Percentiles rank a stretch among this genome's conserved stretches.
These are phyloP conservation scores for Lipomyces chichibuensis DNA, from an alignment of 805 yeast genomes.

Conservation along the genomic window DNA sequence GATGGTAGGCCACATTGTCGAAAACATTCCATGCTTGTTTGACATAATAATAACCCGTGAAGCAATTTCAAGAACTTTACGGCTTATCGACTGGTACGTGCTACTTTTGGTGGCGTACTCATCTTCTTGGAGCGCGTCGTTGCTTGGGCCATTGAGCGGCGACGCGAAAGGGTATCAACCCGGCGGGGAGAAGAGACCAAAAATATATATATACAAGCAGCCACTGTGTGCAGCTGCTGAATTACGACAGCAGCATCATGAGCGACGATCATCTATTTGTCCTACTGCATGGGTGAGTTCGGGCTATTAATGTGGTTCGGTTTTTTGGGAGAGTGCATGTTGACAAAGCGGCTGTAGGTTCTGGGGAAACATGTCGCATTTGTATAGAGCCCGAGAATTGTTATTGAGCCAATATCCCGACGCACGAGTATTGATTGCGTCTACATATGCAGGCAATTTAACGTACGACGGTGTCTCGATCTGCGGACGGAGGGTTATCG, in stretches of 20 bases:
- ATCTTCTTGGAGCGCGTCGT: no score
- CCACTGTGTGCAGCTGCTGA: neutral
- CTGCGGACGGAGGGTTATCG: constrained; percentile 68
- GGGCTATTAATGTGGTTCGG: neutral
- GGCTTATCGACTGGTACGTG: no score
- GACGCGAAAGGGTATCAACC: no score
- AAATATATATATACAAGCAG: neutral
- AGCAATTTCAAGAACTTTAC: no score
- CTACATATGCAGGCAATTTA: constrained; percentile 27
- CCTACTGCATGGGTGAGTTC: constrained; percentile 69
- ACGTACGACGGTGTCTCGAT: constrained; percentile 82
- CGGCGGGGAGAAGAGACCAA: neutral
- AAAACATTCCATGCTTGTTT: neutral
- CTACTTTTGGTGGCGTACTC: no score
- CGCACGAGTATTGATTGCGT: constrained; percentile 41
- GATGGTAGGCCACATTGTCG: neutral
- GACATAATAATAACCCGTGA: neutral
- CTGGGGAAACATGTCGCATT: constrained; percentile 69
- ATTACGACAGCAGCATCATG: constrained; percentile 6
- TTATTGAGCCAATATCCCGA: constrained; percentile 48
- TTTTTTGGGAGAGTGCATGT: neutral
- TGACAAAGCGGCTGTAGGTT: constrained; percentile 43
- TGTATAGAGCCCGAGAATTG: constrained; percentile 53
- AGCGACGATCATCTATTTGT: constrained; percentile 61
- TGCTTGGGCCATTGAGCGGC: no score